Evolutionary conservation across 768 basidiomycete genomes (phyloP).

Genomic region (Chalciporus sphaerocephalus): DNA sequence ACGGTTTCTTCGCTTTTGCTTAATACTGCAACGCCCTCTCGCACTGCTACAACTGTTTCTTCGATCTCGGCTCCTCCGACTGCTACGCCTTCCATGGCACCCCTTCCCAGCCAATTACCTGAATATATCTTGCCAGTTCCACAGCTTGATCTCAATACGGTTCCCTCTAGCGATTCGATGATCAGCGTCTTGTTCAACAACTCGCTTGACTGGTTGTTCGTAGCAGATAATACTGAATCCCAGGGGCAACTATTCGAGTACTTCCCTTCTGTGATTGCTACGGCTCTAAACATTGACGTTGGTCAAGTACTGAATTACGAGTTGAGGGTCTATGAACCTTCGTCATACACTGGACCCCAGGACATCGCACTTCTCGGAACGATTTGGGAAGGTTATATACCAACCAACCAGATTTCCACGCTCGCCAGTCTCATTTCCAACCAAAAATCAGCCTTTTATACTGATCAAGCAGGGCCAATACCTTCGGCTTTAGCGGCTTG

Average conservation of each 20-base stretch:
- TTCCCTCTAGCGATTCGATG: conserved; percentile 40
- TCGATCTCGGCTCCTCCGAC: conserved; percentile 19
- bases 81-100: conserved; percentile 22
- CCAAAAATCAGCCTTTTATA: conserved; percentile 62
- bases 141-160: conserved; percentile 20
- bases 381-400: conserved; percentile 69
- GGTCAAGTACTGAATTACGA: too few species aligned
- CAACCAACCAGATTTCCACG: conserved; percentile 44
- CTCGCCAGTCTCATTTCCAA: conserved; percentile 66
- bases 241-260: conserved; percentile 76
- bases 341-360: conserved; percentile 42
- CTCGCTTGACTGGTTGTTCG: conserved; percentile 65
- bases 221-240: conserved; percentile 52
- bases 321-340: conserved; percentile 67
- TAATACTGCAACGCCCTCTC: conserved; percentile 17
- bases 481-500: conserved; percentile 56
- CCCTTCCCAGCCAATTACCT: conserved; percentile 62
- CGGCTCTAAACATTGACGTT: conserved; percentile 42
- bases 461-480: conserved; percentile 39
- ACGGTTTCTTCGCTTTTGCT: conserved; percentile 34
- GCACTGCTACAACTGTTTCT: conserved; percentile 27
- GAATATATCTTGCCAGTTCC: conserved; percentile 49
- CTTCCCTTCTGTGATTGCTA: conserved; percentile 49
- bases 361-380: conserved; percentile 59
- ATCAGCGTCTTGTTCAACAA: conserved; percentile 64